These are phyloP conservation scores for Penicillium sp. DNA, from an alignment of 2,329 filamentous ascomycete genomes.

Conservation along the genomic window DNA sequence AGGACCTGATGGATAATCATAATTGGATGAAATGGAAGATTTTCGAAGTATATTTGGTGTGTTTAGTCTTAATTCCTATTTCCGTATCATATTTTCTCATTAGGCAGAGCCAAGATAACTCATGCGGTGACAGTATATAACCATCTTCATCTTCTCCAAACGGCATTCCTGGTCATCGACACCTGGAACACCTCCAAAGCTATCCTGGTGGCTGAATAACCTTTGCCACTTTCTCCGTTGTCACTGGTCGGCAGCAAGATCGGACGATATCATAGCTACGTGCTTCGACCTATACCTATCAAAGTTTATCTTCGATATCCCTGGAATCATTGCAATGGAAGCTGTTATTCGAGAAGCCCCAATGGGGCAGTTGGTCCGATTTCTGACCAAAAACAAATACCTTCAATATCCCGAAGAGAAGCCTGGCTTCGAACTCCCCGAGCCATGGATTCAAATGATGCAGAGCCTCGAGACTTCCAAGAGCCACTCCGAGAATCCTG, in stretches of 20 bases:
- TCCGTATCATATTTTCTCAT: not conserved
- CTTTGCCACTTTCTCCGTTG: not conserved
- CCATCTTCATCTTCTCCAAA: not conserved
- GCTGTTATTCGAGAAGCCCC: slow-evolving; percentile 44
- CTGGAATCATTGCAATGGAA: slow-evolving; percentile 13
- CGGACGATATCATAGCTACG: not conserved
- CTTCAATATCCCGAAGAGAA: slow-evolving; percentile 49
- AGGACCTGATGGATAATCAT: not conserved
- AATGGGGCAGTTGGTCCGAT: slow-evolving; percentile 49
- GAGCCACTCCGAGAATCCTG: not conserved
- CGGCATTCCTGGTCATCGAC: too few relatives aligned
- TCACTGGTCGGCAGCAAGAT: not conserved
- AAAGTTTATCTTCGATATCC: not conserved
- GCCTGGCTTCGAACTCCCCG: slow-evolving; percentile 30
- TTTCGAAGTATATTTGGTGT: not conserved
- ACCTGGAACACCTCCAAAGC: not conserved
- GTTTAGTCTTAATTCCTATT: not conserved
- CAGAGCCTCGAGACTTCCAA: not conserved
- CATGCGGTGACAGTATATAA: not conserved
- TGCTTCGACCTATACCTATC: not conserved
- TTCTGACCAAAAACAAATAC: slow-evolving; percentile 42
- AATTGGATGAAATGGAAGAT: not conserved
- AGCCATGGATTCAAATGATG: slow-evolving; percentile 22
- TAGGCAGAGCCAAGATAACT: not conserved
- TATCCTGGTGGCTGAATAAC: not conserved